Conservation (phyloP, 179 eudicot genomes). For the Spinacia oleracea region DNA sequence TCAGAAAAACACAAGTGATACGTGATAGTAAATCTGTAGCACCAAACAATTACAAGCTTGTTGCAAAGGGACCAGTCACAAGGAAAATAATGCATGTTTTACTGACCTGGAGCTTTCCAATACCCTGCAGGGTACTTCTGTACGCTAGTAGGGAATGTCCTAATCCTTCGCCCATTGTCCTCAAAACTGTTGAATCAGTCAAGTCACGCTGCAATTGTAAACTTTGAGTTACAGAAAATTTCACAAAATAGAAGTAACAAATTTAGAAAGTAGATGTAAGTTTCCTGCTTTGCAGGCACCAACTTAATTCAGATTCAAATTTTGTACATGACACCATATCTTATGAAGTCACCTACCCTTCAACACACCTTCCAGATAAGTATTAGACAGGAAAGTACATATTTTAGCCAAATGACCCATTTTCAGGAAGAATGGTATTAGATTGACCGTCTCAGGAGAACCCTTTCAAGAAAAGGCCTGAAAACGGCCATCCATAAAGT, state of each 20-base stretch:
- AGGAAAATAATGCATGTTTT: not conserved
- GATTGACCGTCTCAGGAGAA: not conserved
- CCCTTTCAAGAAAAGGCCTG: not conserved
- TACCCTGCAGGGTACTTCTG: conserved; percentile 75
- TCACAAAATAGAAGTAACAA: conserved; percentile 7
- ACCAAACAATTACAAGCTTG: not conserved
- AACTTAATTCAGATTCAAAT: not conserved
- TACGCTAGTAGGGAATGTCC: conserved; percentile 89
- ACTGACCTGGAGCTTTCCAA: conserved; percentile 81
- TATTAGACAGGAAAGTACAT: not conserved
- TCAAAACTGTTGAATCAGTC: conserved; percentile 94
- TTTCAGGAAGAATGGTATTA: not conserved
- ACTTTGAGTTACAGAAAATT: not conserved
- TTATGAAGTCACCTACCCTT: not conserved
- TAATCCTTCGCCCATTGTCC: conserved; percentile 86
- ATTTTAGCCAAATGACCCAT: not conserved
- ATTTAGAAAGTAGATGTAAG: not conserved
- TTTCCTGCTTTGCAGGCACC: not conserved
- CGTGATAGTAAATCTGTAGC: not conserved
- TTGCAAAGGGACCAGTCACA: not conserved
- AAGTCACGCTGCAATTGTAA: conserved; percentile 71
- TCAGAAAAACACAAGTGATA: not conserved
- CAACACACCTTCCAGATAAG: not conserved
- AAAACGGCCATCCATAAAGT: not conserved
- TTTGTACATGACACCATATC: not conserved